Evolutionary conservation across 805 yeast genomes (phyloP), one percentile per base, ranked within the genome.

Genomic region (Myxozyma mucilagina): DNA sequence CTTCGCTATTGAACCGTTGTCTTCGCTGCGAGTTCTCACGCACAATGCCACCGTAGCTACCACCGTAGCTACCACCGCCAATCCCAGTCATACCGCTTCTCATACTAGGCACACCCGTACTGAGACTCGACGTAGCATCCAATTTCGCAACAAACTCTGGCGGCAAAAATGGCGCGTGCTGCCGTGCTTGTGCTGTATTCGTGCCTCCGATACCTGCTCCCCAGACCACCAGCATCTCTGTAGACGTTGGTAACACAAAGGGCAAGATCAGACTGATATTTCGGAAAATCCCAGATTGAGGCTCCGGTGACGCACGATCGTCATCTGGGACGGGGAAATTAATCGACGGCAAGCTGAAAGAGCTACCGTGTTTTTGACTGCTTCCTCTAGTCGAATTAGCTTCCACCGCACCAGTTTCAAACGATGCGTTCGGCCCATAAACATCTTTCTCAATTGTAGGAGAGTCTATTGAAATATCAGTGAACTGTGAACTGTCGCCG

Each of bases 201-300:
- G 82, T 73, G 1, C 90, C 89, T 3, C 89, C 87, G 16, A 85
- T 70, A 8, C 92, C 91, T 0, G 89, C 83, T 1, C 97, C 96
- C 78, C 90, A 93, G 47, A 81, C 80, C 58, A 82, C 84, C 31
- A 90, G 79, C 72, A 90, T 75, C 72, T 93, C 97, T 1, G 83
- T 76, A 9, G 84, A 69, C n/a, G 86, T 84, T 1, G 97, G 97
- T 34, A 90, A 74, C 0, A 83, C 81, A 35, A 89, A 80, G 1
- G 84, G 83, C 31, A 77, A 68, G 13, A 67, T 67, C 13, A 68
- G 61, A 7, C 73, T 66, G 9, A 74, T 73, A 52, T 78, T 78
- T 34, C 75, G 61, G 11, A 61, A 68, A 3, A 77, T 64, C 20
- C 66, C 60, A 11, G 49, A 18, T n/a, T 61, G 45, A 3, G 42